A percentile compares a stretch with the other conserved stretches of the same genome.
These are phyloP conservation scores for Penicillium goetzii DNA, from an alignment of 495 filamentous ascomycete species.

Conservation along the genomic window DNA sequence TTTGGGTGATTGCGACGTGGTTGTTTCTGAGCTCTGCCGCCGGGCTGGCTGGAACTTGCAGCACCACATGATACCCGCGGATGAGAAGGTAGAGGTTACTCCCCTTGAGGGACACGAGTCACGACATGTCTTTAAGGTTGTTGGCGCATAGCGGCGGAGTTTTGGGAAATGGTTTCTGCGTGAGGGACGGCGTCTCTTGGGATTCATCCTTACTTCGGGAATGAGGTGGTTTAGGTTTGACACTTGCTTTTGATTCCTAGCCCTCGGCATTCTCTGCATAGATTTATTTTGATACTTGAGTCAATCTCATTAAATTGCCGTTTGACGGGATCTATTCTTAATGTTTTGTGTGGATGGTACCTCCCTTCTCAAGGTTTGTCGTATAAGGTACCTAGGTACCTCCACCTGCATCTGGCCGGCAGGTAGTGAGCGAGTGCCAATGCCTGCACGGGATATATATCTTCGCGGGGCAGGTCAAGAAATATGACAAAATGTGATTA, in stretches of 20 bases:
- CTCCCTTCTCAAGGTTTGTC: too few species aligned
- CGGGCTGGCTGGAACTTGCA: slow-evolving; percentile 82
- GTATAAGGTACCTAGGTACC: too few species aligned
- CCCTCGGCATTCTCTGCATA: slow-evolving; percentile 12
- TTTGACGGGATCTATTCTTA: too few species aligned
- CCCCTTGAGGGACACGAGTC: slow-evolving; percentile 66
- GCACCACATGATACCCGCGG: slow-evolving; percentile 83
- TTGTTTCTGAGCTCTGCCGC: slow-evolving; percentile 86
- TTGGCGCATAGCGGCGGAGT: slow-evolving; percentile 53
- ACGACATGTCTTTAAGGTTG: slow-evolving; percentile 64
- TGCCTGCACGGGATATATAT: too few species aligned
- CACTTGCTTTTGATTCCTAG: slow-evolving; percentile 17
- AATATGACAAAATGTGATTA: not conserved
- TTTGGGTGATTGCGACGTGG: slow-evolving; percentile 88
- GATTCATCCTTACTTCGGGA: slow-evolving; percentile 15
- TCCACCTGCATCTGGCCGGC: not conserved
- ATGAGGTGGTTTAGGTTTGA: slow-evolving; percentile 12
- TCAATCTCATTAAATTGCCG: not conserved
- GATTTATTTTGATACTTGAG: slow-evolving; percentile 6
- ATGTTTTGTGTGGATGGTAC: too few species aligned
- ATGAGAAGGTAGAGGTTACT: slow-evolving; percentile 61
- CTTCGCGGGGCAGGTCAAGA: not conserved
- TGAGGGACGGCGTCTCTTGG: slow-evolving; percentile 36
- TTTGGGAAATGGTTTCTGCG: slow-evolving; percentile 33
- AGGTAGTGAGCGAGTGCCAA: too few species aligned